These are phyloP conservation scores for Lactarius akahatsu DNA, from an alignment of 768 basidiomycete species.

Conservation along the genomic window DNA sequence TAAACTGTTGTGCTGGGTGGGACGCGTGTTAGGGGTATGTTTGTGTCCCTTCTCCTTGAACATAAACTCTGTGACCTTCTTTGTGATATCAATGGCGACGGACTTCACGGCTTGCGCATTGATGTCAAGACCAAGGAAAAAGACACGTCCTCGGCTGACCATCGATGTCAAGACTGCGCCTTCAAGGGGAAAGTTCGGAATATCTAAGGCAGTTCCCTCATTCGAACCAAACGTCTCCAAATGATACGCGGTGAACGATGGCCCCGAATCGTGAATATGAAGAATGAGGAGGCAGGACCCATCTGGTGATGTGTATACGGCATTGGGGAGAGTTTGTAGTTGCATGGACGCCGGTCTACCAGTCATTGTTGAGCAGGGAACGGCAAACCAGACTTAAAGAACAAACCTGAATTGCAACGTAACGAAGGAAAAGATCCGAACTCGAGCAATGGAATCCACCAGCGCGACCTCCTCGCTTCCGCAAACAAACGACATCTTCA, in stretches of 20 bases:
- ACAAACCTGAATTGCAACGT: slow-evolving; percentile 54
- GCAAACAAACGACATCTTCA: slow-evolving; percentile 43
- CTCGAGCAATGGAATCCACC: slow-evolving; percentile 44
- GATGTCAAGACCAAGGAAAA: slow-evolving; percentile 45
- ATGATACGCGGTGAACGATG: slow-evolving; percentile 46
- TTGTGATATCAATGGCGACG: slow-evolving; percentile 51
- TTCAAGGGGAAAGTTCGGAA: slow-evolving; percentile 33
- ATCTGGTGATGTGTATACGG: slow-evolving; percentile 50
- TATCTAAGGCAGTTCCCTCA: slow-evolving; percentile 42
- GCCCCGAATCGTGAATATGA: slow-evolving; percentile 24
- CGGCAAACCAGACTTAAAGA: too few relatives aligned
- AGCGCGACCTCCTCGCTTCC: slow-evolving; percentile 55
- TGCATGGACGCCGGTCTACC: slow-evolving; percentile 47
- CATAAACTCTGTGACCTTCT: slow-evolving; percentile 54
- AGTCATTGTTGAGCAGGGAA: neutral
- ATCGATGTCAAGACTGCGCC: slow-evolving; percentile 46
- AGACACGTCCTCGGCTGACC: slow-evolving; percentile 41
- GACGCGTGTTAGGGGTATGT: slow-evolving; percentile 16
- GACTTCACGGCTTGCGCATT: slow-evolving; percentile 40
- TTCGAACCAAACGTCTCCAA: slow-evolving; percentile 57
- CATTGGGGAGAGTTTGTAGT: slow-evolving; percentile 38
- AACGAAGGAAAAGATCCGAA: slow-evolving; percentile 52
- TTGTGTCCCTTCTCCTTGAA: slow-evolving; percentile 47
- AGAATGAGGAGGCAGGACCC: slow-evolving; percentile 50
- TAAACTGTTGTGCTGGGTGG: slow-evolving; percentile 42